phyloP scores from a whole-genome alignment of 306 rosid genomes.

The Fagus sylvatica region DNA sequence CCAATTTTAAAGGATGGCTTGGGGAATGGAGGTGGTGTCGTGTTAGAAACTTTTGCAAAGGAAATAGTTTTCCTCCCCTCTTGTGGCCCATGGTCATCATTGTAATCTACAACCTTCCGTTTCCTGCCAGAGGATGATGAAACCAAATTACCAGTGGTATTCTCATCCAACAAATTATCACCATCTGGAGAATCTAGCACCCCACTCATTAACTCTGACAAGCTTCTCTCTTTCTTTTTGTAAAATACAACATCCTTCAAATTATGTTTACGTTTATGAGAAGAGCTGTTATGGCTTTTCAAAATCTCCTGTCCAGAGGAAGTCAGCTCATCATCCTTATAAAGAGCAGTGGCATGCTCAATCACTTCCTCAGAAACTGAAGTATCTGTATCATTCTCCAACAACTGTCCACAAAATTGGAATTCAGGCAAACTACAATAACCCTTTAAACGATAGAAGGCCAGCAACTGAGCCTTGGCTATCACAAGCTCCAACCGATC shows the following conservation, averaged over 20 bases:
- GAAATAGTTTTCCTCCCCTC: slow-evolving; percentile 66
- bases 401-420: slow-evolving; percentile 58
- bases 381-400: slow-evolving; percentile 48
- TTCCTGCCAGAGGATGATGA: slow-evolving; percentile 51
- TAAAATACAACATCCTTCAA: slow-evolving; percentile 54
- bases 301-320: slow-evolving; percentile 36
- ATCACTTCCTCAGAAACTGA: slow-evolving; percentile 25
- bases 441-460: slow-evolving; percentile 75
- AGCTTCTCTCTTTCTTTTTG: slow-evolving; percentile 67
- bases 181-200: slow-evolving; percentile 44
- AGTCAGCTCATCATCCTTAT: slow-evolving; percentile 42
- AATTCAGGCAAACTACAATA: slow-evolving; percentile 71
- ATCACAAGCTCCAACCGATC: slow-evolving; percentile 67
- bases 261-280: slow-evolving; percentile 73
- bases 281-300: slow-evolving; percentile 39
- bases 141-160: slow-evolving; percentile 28
- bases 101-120: slow-evolving; percentile 52
- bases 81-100: slow-evolving; percentile 47
- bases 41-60: slow-evolving; percentile 51
- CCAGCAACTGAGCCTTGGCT: slow-evolving; percentile 83
- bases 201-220: slow-evolving; percentile 71
- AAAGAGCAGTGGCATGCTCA: slow-evolving; percentile 39
- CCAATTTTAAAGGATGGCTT: slow-evolving; percentile 84
- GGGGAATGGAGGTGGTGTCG: slow-evolving; percentile 21
- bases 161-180: slow-evolving; percentile 52